A percentile compares a stretch with the other conserved stretches of the same genome.
phyloP scores from a whole-genome alignment of 1,284 basidiomycete species.

The Leucocoprinus gongylophorus region DNA sequence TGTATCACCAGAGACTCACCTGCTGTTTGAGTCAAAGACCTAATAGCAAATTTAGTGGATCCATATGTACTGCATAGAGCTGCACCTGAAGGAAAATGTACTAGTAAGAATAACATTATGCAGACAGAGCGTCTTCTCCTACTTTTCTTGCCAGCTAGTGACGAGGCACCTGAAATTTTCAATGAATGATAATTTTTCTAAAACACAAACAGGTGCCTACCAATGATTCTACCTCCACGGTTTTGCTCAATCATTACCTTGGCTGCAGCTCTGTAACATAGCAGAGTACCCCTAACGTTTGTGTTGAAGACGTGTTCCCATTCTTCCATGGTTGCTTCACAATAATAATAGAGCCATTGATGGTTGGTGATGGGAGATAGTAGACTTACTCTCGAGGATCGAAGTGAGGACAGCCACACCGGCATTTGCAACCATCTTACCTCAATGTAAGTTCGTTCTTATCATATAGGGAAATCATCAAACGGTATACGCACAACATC shows the following conservation, averaged over 20 bases:
- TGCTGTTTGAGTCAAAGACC: conserved; percentile 25
- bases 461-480: neutral
- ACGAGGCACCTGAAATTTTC: conserved; percentile 12
- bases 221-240: conserved; percentile 20
- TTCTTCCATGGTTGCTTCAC: conserved; percentile 9
- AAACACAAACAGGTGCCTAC: neutral
- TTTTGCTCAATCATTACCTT: conserved; percentile 20
- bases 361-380: neutral
- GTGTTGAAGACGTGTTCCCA: neutral
- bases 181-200: neutral
- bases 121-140: neutral
- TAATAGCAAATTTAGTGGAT: conserved; percentile 25
- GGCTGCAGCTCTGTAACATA: conserved; percentile 20
- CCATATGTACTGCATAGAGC: conserved; percentile 11
- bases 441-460: neutral
- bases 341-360: neutral
- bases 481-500: conserved; percentile 22
- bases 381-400: conserved; percentile 13
- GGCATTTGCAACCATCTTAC: conserved; percentile 24
- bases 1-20: conserved; percentile 14
- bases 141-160: conserved; percentile 15
- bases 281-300: neutral
- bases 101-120: neutral
- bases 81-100: neutral
- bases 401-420: conserved; percentile 14